Evolutionary conservation across 164 flowering plant species (phyloP).

Genomic region (Houttuynia cordata): DNA sequence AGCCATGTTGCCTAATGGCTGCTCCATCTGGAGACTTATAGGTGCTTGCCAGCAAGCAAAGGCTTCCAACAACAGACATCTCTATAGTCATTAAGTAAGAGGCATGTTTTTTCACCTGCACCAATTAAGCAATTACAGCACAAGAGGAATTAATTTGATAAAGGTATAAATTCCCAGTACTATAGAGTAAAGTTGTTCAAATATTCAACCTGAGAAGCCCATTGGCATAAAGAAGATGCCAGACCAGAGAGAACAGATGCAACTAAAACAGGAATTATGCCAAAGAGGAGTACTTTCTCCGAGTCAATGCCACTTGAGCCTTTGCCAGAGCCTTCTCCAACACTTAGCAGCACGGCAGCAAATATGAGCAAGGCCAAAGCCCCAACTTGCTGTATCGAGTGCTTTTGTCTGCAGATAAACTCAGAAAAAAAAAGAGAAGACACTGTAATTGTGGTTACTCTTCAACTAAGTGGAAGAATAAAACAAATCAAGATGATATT

Average conservation of each 20-base stretch:
- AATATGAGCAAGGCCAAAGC: constrained; percentile 78
- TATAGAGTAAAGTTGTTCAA: background rate
- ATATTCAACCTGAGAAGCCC: constrained; percentile 89
- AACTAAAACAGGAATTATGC: constrained; percentile 86
- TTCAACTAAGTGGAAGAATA: no score
- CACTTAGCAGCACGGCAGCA: constrained; percentile 82
- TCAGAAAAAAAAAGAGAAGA: no score
- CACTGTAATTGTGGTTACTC: no score
- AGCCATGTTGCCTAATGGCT: constrained; percentile 69
- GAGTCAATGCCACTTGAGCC: constrained; percentile 38
- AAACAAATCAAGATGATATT: no score
- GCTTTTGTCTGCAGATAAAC: constrained; percentile 53
- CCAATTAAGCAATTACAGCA: background rate
- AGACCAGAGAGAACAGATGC: constrained; percentile 98
- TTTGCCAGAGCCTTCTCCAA: constrained; percentile 90
- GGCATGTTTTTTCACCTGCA: constrained; percentile 84
- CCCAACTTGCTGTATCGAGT: constrained; percentile 79
- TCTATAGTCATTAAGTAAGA: constrained; percentile 96
- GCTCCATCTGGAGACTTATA: constrained; percentile 91
- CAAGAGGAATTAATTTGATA: background rate
- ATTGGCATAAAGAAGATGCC: constrained; percentile 93
- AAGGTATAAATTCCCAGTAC: no score
- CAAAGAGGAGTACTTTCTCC: constrained; percentile 61
- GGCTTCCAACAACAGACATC: constrained; percentile 91
- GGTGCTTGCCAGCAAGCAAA: constrained; percentile 74